Evolutionary conservation across 768 basidiomycete genomes (phyloP).

Genomic region (Leucogyrophana mollusca): DNA sequence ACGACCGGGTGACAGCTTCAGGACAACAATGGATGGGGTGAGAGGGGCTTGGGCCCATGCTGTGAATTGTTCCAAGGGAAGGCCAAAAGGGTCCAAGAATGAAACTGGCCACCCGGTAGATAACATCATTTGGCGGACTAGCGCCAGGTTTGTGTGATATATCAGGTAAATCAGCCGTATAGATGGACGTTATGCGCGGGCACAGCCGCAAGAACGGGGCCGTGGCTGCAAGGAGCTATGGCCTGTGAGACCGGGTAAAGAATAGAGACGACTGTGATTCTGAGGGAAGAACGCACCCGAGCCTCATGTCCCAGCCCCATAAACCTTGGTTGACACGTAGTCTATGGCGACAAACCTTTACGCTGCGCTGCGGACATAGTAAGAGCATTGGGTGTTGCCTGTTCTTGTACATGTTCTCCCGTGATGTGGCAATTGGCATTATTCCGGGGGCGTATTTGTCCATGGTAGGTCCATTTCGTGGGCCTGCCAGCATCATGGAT

Average conservation of each 20-base stretch:
- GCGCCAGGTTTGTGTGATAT: constrained; percentile 19
- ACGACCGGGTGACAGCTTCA: constrained; percentile 16
- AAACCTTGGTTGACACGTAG: constrained; percentile 31
- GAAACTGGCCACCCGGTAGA: constrained; percentile 19
- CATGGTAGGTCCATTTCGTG: not conserved
- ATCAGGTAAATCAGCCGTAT: constrained; percentile 32
- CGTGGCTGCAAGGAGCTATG: constrained; percentile 24
- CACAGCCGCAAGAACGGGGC: constrained; percentile 14
- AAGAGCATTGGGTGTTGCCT: constrained; percentile 24
- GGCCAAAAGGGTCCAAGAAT: constrained; percentile 19
- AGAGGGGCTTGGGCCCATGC: constrained; percentile 31
- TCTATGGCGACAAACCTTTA: constrained; percentile 26
- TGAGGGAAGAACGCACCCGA: constrained; percentile 26
- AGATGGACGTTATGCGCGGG: constrained; percentile 2
- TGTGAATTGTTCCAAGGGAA: constrained; percentile 18
- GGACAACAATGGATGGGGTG: constrained; percentile 24
- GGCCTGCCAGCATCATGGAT: constrained; percentile 16
- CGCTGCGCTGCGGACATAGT: constrained; percentile 4
- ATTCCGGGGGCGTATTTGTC: constrained; percentile 7
- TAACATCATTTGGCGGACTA: constrained; percentile 17
- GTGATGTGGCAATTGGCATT: constrained; percentile 20
- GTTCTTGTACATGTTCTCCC: constrained; percentile 22
- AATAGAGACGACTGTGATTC: constrained; percentile 17
- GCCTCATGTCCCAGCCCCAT: constrained; percentile 30
- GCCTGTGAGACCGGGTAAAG: constrained; percentile 18